phyloP scores from a whole-genome alignment of 2,329 filamentous ascomycete genomes.

The Hysterium pulicare region DNA sequence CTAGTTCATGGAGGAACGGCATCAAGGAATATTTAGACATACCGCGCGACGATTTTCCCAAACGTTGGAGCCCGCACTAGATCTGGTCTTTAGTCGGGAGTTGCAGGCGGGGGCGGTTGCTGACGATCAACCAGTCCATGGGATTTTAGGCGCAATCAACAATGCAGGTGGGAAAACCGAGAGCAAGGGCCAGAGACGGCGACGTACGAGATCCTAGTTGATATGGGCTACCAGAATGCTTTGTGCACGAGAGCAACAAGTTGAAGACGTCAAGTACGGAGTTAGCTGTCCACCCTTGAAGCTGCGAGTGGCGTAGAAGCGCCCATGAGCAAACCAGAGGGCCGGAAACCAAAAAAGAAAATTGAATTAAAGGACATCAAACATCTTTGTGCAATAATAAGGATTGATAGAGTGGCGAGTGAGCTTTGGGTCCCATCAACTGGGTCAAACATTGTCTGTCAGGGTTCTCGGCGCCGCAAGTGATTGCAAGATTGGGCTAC shows the following conservation, averaged over 20 bases:
- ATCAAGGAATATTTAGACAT: neutral
- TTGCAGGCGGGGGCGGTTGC: conserved; percentile 29
- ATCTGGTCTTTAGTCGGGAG: conserved; percentile 26
- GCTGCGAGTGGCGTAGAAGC: conserved; percentile 12
- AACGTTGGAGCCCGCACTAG: conserved; percentile 37
- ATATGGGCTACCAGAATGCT: conserved; percentile 11
- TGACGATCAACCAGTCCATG: conserved; percentile 33
- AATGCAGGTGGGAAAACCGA: conserved; percentile 24
- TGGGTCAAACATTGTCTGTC: neutral
- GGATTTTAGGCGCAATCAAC: conserved; percentile 26
- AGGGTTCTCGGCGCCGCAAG: conserved; percentile 10
- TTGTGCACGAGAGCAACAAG: conserved; percentile 13
- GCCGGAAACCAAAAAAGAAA: conserved; percentile 25
- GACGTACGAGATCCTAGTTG: conserved; percentile 17
- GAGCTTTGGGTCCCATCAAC: conserved; percentile 5
- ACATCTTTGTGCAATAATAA: conserved; percentile 18
- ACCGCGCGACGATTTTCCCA: conserved; percentile 18
- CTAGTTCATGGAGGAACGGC: conserved; percentile 1
- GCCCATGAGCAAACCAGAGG: conserved; percentile 12
- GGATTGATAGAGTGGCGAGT: conserved; percentile 40
- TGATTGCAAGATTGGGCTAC: conserved; percentile 26
- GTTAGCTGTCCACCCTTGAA: conserved; percentile 17
- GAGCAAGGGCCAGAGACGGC: conserved; percentile 23
- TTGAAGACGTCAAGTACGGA: conserved; percentile 25
- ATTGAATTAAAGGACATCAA: conserved; percentile 24